Evolutionary conservation across 2,329 filamentous ascomycete genomes (phyloP).

Genomic region (Pseudogymnoascus sp.): DNA sequence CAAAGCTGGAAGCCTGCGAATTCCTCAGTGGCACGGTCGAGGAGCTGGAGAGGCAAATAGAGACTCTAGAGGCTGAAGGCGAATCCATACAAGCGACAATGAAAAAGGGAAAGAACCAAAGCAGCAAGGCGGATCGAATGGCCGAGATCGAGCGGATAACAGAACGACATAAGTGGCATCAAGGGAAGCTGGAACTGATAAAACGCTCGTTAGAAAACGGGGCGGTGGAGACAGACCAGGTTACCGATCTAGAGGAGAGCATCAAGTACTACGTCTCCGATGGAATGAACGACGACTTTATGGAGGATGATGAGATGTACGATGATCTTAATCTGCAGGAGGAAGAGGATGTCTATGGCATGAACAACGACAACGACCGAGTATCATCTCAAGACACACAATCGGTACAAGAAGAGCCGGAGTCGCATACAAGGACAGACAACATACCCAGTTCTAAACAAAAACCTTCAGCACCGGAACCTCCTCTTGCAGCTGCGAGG

Average conservation of each 20-base stretch:
- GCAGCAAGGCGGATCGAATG: slow-evolving; percentile 76
- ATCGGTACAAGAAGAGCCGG: slow-evolving; percentile 80
- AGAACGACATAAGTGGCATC: slow-evolving; percentile 95
- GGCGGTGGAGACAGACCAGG: slow-evolving; percentile 77
- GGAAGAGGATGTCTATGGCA: slow-evolving; percentile 81
- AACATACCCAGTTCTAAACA: slow-evolving; percentile 40
- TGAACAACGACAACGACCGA: slow-evolving; percentile 72
- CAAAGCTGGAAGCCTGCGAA: slow-evolving; percentile 79
- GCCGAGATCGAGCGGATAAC: slow-evolving; percentile 75
- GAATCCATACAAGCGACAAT: slow-evolving; percentile 79
- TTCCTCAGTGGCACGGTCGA: slow-evolving; percentile 85
- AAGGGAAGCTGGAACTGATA: slow-evolving; percentile 84
- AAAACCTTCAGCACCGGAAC: slow-evolving; percentile 50
- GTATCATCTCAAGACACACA: slow-evolving; percentile 93
- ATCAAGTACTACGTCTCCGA: slow-evolving; percentile 95
- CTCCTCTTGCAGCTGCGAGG: slow-evolving; percentile 47
- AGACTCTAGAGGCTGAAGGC: slow-evolving; percentile 81
- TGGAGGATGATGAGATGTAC: slow-evolving; percentile 91
- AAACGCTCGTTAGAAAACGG: slow-evolving; percentile 88
- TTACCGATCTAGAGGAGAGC: slow-evolving; percentile 80
- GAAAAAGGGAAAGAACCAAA: slow-evolving; percentile 92
- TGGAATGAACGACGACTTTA: slow-evolving; percentile 79
- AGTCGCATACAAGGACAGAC: slow-evolving; percentile 43
- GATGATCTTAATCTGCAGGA: slow-evolving; percentile 89
- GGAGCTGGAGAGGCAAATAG: slow-evolving; percentile 88